A percentile compares a stretch with the other conserved stretches of the same genome.
Evolutionary conservation across 768 basidiomycete genomes (phyloP).

Genomic region (Tylopilus plumbeoviolaceoides): DNA sequence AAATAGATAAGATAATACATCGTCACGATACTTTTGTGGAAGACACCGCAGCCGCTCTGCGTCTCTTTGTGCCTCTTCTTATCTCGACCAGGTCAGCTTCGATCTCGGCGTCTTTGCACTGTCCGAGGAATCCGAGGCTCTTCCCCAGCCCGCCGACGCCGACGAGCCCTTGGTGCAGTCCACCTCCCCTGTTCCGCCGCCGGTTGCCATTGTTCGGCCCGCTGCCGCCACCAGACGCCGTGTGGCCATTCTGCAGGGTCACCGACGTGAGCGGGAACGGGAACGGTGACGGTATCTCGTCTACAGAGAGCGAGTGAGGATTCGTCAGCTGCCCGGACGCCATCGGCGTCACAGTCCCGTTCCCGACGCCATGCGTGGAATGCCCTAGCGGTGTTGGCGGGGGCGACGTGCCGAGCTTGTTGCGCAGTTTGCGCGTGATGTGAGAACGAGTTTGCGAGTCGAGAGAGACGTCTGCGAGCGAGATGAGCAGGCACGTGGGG

Average conservation of each 20-base stretch:
- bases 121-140: slow-evolving; percentile 54
- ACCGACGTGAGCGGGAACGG: slow-evolving; percentile 66
- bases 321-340: slow-evolving; percentile 69
- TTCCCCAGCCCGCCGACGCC: slow-evolving; percentile 68
- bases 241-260: slow-evolving; percentile 35
- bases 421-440: slow-evolving; percentile 79
- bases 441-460: slow-evolving; percentile 77
- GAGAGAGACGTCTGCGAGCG: slow-evolving; percentile 57
- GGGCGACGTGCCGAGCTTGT: slow-evolving; percentile 74
- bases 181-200: slow-evolving; percentile 51
- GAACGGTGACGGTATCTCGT: slow-evolving; percentile 84
- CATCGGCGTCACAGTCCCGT: slow-evolving; percentile 49
- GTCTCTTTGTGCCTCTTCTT: slow-evolving; percentile 65
- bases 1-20: slow-evolving; percentile 28
- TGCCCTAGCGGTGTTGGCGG: slow-evolving; percentile 66
- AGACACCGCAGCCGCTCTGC: slow-evolving; percentile 30
- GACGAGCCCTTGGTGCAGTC: slow-evolving; percentile 51
- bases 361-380: slow-evolving; percentile 32
- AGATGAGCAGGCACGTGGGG: slow-evolving; percentile 3
- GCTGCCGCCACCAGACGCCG: slow-evolving; percentile 33
- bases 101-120: slow-evolving; percentile 63
- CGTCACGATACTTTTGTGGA: slow-evolving; percentile 29
- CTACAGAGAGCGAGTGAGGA: slow-evolving; percentile 80
- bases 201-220: slow-evolving; percentile 37
- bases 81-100: slow-evolving; percentile 79